A percentile compares a stretch with the other conserved stretches of the same genome.
Evolutionary conservation across 768 basidiomycete genomes (phyloP).

Genomic region (Botryobasidium botryosum): DNA sequence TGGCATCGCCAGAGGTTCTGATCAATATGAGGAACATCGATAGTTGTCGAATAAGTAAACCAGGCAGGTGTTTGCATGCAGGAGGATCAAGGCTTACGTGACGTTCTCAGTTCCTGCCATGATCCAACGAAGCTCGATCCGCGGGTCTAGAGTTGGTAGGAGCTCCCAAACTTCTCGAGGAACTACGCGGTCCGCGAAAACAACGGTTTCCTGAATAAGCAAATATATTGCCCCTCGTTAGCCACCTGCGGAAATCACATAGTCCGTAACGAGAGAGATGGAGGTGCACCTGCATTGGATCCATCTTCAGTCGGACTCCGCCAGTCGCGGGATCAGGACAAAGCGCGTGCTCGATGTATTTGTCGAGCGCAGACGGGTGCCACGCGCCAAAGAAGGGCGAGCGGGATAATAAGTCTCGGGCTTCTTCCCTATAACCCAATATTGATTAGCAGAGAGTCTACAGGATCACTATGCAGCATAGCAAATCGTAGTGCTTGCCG

Average conservation of each 20-base stretch:
- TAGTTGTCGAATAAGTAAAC: too few species aligned
- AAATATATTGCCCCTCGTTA: not conserved
- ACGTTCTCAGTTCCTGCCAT: too few species aligned
- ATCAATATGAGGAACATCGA: too few species aligned
- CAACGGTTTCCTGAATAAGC: conserved; percentile 32
- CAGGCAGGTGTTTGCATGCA: too few species aligned
- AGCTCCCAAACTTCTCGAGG: conserved; percentile 25
- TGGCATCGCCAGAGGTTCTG: too few species aligned
- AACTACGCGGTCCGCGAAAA: conserved; percentile 32
- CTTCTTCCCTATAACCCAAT: conserved; percentile 35
- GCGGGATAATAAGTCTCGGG: conserved; percentile 28
- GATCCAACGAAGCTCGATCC: too few species aligned
- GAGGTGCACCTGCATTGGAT: conserved; percentile 29
- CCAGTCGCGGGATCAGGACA: conserved; percentile 21
- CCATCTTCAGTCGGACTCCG: conserved; percentile 44
- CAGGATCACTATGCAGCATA: not conserved
- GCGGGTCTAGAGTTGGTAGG: conserved; percentile 23
- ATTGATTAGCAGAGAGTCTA: not conserved
- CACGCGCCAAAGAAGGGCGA: conserved; percentile 55
- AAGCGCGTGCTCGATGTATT: conserved; percentile 48
- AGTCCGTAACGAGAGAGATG: not conserved
- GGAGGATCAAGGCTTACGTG: too few species aligned
- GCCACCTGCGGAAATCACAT: not conserved
- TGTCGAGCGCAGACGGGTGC: conserved; percentile 42
- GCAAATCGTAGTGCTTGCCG: conserved; percentile 25